phyloP scores from a whole-genome alignment of 768 basidiomycete species.

The Tylopilus subfusipes region DNA sequence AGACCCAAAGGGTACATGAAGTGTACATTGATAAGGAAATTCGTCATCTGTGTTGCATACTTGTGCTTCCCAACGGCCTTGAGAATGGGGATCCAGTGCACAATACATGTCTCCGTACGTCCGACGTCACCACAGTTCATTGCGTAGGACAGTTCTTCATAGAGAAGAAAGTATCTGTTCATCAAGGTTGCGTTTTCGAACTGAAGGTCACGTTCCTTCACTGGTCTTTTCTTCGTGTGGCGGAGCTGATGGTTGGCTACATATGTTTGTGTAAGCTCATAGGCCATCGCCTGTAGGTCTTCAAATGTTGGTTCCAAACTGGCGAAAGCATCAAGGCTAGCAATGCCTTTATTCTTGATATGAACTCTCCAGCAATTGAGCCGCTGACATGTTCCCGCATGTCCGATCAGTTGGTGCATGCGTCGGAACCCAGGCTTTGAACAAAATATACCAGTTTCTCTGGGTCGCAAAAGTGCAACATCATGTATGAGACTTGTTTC shows the following conservation, averaged over 20 bases:
- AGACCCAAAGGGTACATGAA: no score
- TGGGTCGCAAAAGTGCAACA: slow-evolving; percentile 23
- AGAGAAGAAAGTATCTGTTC: no score
- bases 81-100: no score
- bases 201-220: neutral
- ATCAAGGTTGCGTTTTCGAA: no score
- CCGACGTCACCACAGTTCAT: no score
- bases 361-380: neutral
- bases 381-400: slow-evolving; percentile 24
- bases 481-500: slow-evolving; percentile 17
- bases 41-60: no score
- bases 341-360: neutral
- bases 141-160: no score
- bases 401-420: slow-evolving; percentile 36
- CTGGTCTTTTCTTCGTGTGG: neutral
- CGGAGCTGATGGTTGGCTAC: neutral
- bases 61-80: no score
- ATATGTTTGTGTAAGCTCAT: neutral
- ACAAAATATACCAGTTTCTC: slow-evolving; percentile 26
- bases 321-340: neutral
- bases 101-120: no score
- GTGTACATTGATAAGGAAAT: no score
- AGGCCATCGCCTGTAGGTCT: neutral
- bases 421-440: slow-evolving; percentile 32
- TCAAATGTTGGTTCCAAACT: neutral